Evolutionary conservation across 75 land plant genomes (phyloP).

Genomic region (Ceratopteris richardii): DNA sequence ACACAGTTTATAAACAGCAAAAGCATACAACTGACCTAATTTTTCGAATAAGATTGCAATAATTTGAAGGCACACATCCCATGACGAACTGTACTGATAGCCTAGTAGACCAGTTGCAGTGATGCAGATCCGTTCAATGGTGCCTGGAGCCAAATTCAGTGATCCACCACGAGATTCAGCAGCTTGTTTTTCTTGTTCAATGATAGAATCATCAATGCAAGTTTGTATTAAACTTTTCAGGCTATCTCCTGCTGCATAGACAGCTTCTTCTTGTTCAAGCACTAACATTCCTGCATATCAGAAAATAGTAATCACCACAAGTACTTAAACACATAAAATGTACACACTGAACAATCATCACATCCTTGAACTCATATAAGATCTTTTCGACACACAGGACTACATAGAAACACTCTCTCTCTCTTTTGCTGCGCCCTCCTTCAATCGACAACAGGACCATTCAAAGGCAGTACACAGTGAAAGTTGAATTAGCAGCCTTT

Average conservation of each 20-base stretch:
- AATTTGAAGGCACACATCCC: conserved; percentile 79
- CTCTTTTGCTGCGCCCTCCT: no score
- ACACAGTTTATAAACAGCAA: not conserved
- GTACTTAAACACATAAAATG: no score
- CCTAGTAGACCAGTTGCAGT: conserved; percentile 58
- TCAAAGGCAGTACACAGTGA: no score
- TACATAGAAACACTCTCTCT: no score
- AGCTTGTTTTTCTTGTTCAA: conserved; percentile 59
- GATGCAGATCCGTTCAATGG: conserved; percentile 72
- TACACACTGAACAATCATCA: no score
- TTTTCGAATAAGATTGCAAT: conserved; percentile 67
- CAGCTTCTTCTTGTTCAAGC: conserved; percentile 78
- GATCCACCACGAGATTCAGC: conserved; percentile 10
- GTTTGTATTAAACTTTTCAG: conserved; percentile 43
- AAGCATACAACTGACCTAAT: conserved; percentile 41
- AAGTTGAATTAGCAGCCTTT: no score
- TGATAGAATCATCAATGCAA: conserved; percentile 68
- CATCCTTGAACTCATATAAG: no score
- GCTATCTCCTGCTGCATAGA: conserved; percentile 59
- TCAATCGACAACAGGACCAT: no score
- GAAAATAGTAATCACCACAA: no score
- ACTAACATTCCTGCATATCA: conserved; percentile 68
- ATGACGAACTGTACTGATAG: conserved; percentile 55
- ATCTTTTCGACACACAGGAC: no score
- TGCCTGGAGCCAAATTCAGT: conserved; percentile 46